phyloP scores from a whole-genome alignment of 495 filamentous ascomycete genomes.

The Lentithecium fluviatile region DNA sequence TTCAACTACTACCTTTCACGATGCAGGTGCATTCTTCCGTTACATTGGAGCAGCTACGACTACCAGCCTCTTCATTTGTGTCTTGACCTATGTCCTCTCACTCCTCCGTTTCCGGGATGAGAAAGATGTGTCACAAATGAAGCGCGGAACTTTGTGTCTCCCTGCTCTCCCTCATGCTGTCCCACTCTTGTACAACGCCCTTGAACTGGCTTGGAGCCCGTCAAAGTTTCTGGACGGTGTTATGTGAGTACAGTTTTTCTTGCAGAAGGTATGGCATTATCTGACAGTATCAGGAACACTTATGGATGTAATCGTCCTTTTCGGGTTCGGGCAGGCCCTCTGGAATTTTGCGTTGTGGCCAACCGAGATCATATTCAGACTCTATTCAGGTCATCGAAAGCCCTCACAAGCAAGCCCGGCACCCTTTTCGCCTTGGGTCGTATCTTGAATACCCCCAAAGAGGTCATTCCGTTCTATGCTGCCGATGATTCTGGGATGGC shows the following conservation, averaged over 20 bases:
- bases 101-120: conserved; percentile 1
- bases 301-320: not conserved
- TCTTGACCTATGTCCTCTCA: not conserved
- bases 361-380: not conserved
- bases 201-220: not conserved
- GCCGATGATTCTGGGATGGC: conserved; percentile 5
- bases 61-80: too few species aligned
- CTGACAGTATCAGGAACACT: conserved; percentile 1
- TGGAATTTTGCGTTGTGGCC: not conserved
- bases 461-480: not conserved
- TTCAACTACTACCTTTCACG: too few species aligned
- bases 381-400: not conserved
- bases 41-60: too few species aligned
- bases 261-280: not conserved
- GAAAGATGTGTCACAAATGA: not conserved
- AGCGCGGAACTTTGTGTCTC: not conserved
- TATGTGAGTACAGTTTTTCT: not conserved
- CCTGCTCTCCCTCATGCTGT: not conserved
- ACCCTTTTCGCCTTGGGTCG: not conserved
- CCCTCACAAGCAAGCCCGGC: conserved; percentile 1
- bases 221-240: not conserved
- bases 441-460: not conserved
- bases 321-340: not conserved
- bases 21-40: too few species aligned
- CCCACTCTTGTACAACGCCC: not conserved